Conservation (phyloP, 192 early-diverging fungal genomes). For the Coemansia sp. region DNA sequence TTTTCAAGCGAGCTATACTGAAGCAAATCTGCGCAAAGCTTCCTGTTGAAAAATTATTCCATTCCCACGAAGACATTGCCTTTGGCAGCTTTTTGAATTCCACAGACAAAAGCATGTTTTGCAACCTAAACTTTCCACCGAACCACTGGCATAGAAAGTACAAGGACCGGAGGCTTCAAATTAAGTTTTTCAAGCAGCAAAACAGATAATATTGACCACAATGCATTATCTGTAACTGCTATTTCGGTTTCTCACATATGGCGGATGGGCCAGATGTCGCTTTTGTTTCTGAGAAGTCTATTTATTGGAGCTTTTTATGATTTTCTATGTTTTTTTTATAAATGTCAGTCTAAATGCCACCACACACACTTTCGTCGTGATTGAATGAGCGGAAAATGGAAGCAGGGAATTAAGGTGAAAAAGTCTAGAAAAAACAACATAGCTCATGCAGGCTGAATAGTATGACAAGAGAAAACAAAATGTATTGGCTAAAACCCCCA, state of each 20-base stretch:
- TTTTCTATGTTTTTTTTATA: neutral
- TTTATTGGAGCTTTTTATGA: neutral
- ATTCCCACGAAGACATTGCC: neutral
- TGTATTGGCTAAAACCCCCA: no score
- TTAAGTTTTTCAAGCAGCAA: neutral
- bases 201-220: neutral
- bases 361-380: no score
- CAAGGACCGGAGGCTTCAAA: slow-evolving; percentile 1
- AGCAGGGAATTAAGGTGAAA: neutral
- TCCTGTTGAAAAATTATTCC: no score
- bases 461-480: no score
- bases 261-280: neutral
- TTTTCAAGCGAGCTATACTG: slow-evolving; percentile 2
- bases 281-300: neutral
- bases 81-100: slow-evolving; percentile 1
- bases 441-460: no score
- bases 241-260: neutral
- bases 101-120: slow-evolving; percentile 1
- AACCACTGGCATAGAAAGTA: slow-evolving; percentile 14
- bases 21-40: neutral
- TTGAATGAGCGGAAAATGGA: no score
- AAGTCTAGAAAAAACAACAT: neutral
- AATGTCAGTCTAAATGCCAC: neutral
- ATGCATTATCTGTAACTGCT: neutral
- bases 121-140: neutral